phyloP scores from a whole-genome alignment of 306 rosid genomes.

The Ormosia emarginata region DNA sequence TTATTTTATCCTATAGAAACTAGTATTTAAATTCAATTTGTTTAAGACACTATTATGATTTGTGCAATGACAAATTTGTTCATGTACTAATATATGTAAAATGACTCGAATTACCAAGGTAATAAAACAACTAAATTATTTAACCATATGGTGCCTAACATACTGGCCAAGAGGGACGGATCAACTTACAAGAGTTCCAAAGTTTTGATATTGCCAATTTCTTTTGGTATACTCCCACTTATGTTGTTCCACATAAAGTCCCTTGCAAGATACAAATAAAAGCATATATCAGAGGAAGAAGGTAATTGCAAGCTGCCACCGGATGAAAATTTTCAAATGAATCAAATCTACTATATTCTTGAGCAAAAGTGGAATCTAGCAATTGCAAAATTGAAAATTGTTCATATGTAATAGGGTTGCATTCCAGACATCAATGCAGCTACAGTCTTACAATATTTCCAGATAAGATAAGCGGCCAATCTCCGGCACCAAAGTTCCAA shows the following conservation, averaged over 20 bases:
- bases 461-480: constrained; percentile 59
- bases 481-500: constrained; percentile 70
- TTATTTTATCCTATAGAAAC: neutral
- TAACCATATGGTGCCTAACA: neutral
- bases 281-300: constrained; percentile 22
- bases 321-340: neutral
- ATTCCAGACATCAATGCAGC: neutral
- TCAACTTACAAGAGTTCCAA: constrained; percentile 76
- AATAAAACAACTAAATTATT: neutral
- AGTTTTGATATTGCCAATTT: constrained; percentile 73
- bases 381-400: neutral
- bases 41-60: neutral
- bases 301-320: constrained; percentile 6
- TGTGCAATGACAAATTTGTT: neutral
- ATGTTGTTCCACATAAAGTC: constrained; percentile 88
- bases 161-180: neutral
- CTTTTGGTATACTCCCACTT: constrained; percentile 76
- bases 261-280: constrained; percentile 43
- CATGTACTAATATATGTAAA: neutral
- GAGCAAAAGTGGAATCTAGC: neutral
- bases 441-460: constrained; percentile 59
- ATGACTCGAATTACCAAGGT: neutral
- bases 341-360: constrained; percentile 14
- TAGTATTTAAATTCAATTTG: neutral
- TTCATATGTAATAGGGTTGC: neutral